phyloP scores from a whole-genome alignment of 148 eudicot genomes.

The Rhododendron ferrugineum region DNA sequence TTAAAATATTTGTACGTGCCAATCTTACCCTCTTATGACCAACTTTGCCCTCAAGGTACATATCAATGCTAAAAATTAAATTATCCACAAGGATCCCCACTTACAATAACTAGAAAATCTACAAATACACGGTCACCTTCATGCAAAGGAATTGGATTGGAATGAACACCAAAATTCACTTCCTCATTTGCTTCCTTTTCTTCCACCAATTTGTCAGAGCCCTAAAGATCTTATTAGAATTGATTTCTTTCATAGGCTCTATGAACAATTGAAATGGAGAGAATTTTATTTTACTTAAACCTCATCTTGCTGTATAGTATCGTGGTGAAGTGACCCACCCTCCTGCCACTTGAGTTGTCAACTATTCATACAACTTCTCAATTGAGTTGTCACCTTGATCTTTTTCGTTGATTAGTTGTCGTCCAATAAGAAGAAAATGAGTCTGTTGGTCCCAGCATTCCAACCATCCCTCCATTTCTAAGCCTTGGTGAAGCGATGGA shows the following conservation, averaged over 20 bases:
- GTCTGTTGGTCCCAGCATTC: neutral
- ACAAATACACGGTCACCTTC: neutral
- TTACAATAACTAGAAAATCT: neutral
- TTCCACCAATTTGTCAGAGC: neutral
- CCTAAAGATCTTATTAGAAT: neutral
- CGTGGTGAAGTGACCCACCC: neutral
- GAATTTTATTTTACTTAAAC: neutral
- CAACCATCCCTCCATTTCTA: neutral
- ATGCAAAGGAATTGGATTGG: neutral
- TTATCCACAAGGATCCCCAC: neutral
- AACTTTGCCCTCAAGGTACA: neutral
- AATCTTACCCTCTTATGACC: neutral
- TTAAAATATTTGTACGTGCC: neutral
- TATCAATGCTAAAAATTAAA: neutral
- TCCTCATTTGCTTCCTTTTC: neutral
- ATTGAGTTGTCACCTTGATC: neutral
- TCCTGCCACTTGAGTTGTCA: neutral
- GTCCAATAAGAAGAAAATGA: neutral
- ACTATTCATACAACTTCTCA: neutral
- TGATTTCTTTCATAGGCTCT: neutral
- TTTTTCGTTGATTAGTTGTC: neutral
- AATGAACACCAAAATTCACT: neutral
- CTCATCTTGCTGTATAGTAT: neutral
- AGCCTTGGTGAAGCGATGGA: neutral
- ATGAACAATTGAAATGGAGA: neutral